Evolutionary conservation across 805 yeast genomes (phyloP).

Genomic region (Lipomyces spencermartinsiae): DNA sequence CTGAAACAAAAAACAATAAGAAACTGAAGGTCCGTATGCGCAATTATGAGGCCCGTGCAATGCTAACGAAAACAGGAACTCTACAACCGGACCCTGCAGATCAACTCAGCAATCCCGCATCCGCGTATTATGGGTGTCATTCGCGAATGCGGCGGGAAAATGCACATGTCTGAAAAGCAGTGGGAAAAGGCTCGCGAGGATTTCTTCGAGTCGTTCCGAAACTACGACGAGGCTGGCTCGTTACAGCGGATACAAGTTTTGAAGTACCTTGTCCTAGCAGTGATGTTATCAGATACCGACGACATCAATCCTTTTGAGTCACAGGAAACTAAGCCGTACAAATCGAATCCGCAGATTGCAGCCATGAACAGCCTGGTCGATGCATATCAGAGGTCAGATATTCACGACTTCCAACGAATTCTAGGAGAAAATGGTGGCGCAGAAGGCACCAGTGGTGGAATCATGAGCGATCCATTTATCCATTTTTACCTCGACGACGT

Average conservation of each 20-base stretch:
- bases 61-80: constrained; percentile 47
- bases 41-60: not conserved
- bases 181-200: constrained; percentile 63
- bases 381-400: constrained; percentile 45
- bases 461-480: constrained; percentile 40
- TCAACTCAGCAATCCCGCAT: constrained; percentile 73
- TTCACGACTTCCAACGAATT: constrained; percentile 37
- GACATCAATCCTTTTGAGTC: constrained; percentile 74
- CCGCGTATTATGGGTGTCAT: constrained; percentile 77
- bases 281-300: constrained; percentile 61
- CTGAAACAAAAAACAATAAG: constrained; percentile 49
- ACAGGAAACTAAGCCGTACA: constrained; percentile 68
- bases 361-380: constrained; percentile 46
- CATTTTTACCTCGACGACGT: constrained; percentile 41
- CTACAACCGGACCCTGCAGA: constrained; percentile 55
- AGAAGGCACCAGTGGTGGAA: constrained; percentile 26
- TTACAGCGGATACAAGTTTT: constrained; percentile 63
- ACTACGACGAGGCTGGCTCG: constrained; percentile 71
- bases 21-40: constrained; percentile 45
- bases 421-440: constrained; percentile 31
- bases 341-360: constrained; percentile 44
- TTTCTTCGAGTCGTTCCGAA: constrained; percentile 63
- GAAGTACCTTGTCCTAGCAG: constrained; percentile 65
- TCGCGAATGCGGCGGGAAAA: constrained; percentile 75
- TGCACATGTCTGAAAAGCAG: constrained; percentile 64